Base-by-base conservation (phyloP, 129 eudicot genomes). In the Chrysanthemum lavandulifolium region DNA sequence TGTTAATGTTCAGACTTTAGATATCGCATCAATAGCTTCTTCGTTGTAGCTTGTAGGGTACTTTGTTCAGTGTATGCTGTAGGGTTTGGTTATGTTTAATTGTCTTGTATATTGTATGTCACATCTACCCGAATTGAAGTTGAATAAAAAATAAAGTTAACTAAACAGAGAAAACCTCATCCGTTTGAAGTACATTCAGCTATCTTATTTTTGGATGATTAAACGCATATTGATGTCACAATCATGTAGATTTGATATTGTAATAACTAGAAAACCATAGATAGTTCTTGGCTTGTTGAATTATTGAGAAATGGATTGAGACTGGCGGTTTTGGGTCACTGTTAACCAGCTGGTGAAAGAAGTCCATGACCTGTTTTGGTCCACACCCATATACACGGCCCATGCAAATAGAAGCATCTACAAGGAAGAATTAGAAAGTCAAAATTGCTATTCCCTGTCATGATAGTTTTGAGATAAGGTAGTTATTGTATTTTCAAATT, bases 271-370 rank as follows among this genome's bases (percentile, higher is more conserved):
- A 77, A 65, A 63, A 62, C 43, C 19, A 19, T 62, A 40, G 12
- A 61, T 15, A 47, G 63, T 54, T 78, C 13, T 43, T 76, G 74
- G 57, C 31, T 13, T 76, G 5, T 23, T 70, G 67, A 25, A 78
- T 77, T 77, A 77, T 77, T 77, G 52, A 7, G 49, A 58, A 54
- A 63, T 64, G 67, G 68, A 78, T 53, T 57, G 77, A 27, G 77
- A 71, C 77, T 10, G 67, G 59, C 29, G 29, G 73, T 55, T 71
- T 71, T 67, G 73, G 77, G 77, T 78, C 82, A 64, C 77, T 78
- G 12, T 78, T 64, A 78, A 77, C 75, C 73, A 71, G 82, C 82
- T 78, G 82, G 73, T 78, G 77, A 64, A 65, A 40, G 61, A 56
- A 72, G 77, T 64, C 82, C 82, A 78, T 64, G 45, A 71, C 55